Conservation (phyloP, 345 rosid species). For the Camelina hispida region DNA sequence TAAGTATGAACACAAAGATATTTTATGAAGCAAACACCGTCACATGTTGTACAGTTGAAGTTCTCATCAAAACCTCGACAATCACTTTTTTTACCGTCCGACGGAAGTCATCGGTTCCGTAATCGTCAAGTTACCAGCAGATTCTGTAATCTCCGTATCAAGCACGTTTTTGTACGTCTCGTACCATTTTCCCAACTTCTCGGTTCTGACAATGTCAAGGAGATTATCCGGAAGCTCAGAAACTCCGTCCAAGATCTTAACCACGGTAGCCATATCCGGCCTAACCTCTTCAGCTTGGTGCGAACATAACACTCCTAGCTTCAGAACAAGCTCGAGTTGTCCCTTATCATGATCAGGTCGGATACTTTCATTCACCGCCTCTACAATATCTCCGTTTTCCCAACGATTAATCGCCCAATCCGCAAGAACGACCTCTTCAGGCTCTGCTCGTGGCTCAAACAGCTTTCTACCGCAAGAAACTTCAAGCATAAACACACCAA, state of each 20-base stretch:
- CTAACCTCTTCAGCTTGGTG: slow-evolving; percentile 22
- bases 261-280: slow-evolving; percentile 28
- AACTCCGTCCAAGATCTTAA: slow-evolving; percentile 14
- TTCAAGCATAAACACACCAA: slow-evolving; percentile 50
- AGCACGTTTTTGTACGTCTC: slow-evolving; percentile 1
- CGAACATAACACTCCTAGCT: slow-evolving; percentile 33
- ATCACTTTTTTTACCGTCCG: slow-evolving; percentile 26
- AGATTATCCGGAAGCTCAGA: slow-evolving; percentile 26
- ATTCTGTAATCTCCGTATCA: not conserved
- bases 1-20: not conserved
- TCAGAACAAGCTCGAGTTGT: slow-evolving; percentile 25
- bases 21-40: not conserved
- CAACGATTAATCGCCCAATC: slow-evolving; percentile 28
- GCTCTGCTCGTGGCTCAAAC: slow-evolving; percentile 46
- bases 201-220: slow-evolving; percentile 28
- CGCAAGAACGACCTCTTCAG: slow-evolving; percentile 57
- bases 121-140: slow-evolving; percentile 18
- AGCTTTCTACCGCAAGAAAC: slow-evolving; percentile 52
- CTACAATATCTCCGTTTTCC: slow-evolving; percentile 30
- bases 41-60: not conserved
- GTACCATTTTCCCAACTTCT: slow-evolving; percentile 22
- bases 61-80: not conserved
- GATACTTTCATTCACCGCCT: slow-evolving; percentile 12
- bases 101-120: slow-evolving; percentile 33
- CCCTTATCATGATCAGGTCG: slow-evolving; percentile 1